phyloP scores from a whole-genome alignment of 331 rosid genomes.

The Malus hybrid region DNA sequence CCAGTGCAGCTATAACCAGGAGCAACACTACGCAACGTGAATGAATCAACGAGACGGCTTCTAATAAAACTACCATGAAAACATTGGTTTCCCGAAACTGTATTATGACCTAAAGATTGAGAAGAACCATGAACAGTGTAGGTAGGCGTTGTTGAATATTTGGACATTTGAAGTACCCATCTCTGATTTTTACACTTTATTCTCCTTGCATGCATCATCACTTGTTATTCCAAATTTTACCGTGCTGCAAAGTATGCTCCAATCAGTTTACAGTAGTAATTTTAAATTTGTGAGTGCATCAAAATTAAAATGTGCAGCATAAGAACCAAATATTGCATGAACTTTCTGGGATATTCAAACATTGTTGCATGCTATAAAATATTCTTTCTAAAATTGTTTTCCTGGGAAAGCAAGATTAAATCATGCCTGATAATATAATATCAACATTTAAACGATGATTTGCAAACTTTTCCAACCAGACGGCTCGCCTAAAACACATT shows the following conservation, averaged over 20 bases:
- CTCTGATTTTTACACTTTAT: slow-evolving; percentile 60
- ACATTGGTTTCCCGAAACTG: slow-evolving; percentile 19
- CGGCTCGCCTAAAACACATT: not conserved
- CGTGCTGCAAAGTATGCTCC: slow-evolving; percentile 22
- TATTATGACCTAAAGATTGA: slow-evolving; percentile 30
- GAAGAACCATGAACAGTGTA: slow-evolving; percentile 21
- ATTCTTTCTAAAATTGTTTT: not conserved
- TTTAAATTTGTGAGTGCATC: not conserved
- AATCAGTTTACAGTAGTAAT: slow-evolving; percentile 7
- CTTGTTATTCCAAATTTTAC: slow-evolving; percentile 21
- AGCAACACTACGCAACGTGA: slow-evolving; percentile 22
- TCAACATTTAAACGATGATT: not conserved
- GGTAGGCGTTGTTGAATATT: slow-evolving; percentile 40
- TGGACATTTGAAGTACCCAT: slow-evolving; percentile 58
- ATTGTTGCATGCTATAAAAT: not conserved
- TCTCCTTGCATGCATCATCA: slow-evolving; percentile 70
- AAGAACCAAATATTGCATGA: not conserved
- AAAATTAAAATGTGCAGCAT: not conserved
- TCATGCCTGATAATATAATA: not conserved
- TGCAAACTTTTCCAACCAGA: not conserved
- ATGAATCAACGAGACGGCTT: slow-evolving; percentile 34
- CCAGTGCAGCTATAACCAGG: slow-evolving; percentile 24
- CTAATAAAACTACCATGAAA: slow-evolving; percentile 29
- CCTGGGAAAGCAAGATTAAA: not conserved
- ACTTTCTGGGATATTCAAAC: too few relatives aligned